A percentile compares a stretch with the other conserved stretches of the same genome.
These are phyloP conservation scores for Trichomonascaceae sp. DNA, from an alignment of 1,139 yeast species.

Conservation along the genomic window DNA sequence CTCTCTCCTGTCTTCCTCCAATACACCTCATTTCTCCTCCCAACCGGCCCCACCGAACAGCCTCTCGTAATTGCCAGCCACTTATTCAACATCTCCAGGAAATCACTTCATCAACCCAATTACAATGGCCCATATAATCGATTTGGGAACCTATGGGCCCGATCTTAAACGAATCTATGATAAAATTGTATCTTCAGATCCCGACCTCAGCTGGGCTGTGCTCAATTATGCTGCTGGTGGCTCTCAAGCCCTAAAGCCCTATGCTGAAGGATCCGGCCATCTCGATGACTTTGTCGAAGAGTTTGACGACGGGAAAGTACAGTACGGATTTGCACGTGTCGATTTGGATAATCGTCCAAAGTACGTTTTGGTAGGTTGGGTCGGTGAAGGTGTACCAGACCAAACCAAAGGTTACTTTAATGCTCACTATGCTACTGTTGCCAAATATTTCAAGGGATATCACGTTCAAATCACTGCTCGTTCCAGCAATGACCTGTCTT, in stretches of 20 bases:
- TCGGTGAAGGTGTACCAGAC: slow-evolving; percentile 44
- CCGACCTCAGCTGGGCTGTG: slow-evolving; percentile 38
- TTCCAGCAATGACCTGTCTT: slow-evolving; percentile 82
- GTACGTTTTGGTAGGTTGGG: slow-evolving; percentile 83
- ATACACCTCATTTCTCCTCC: background rate
- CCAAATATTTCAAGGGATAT: slow-evolving; percentile 52
- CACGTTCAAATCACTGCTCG: slow-evolving; percentile 98
- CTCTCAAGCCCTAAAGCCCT: slow-evolving; percentile 32
- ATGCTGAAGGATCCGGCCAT: slow-evolving; percentile 38
- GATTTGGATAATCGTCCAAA: slow-evolving; percentile 85
- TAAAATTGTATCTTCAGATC: slow-evolving; percentile 37
- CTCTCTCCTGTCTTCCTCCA: background rate
- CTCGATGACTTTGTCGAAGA: slow-evolving; percentile 73
- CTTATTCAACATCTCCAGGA: background rate
- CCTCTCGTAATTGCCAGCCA: background rate
- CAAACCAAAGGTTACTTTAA: slow-evolving; percentile 39
- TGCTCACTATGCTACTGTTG: slow-evolving; percentile 38
- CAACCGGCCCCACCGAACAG: background rate
- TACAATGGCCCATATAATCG: slow-evolving; percentile 30
- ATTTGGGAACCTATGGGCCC: slow-evolving; percentile 33
- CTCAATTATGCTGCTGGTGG: slow-evolving; percentile 34
- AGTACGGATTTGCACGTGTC: slow-evolving; percentile 84
- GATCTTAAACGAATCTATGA: slow-evolving; percentile 37
- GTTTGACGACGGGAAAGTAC: slow-evolving; percentile 83
- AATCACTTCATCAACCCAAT: background rate